Evolutionary conservation across 495 filamentous ascomycete genomes (phyloP).

Genomic region (Penicillium daleae): DNA sequence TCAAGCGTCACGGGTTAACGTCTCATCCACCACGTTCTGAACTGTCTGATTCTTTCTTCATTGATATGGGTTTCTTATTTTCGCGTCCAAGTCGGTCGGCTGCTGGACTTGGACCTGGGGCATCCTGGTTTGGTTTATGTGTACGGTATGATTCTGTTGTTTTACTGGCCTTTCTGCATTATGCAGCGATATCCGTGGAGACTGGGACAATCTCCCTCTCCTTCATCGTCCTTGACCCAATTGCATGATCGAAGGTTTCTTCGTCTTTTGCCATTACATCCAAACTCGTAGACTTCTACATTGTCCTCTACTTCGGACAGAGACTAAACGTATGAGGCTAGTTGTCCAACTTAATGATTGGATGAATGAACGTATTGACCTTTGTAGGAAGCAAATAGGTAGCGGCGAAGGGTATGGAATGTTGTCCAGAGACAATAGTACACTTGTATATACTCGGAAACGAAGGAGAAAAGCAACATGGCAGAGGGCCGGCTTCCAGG

Average conservation of each 20-base stretch:
- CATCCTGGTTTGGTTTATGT: conserved; percentile 29
- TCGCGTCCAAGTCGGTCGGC: conserved; percentile 22
- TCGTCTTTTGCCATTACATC: conserved; percentile 16
- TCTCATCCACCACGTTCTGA: conserved; percentile 29
- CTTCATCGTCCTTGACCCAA: conserved; percentile 37
- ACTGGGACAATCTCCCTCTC: conserved; percentile 35
- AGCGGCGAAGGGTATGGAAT: conserved; percentile 30
- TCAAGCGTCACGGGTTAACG: conserved; percentile 39
- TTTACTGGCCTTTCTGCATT: conserved; percentile 35
- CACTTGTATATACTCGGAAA: conserved; percentile 41
- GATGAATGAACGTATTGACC: neutral
- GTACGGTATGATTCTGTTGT: conserved; percentile 32
- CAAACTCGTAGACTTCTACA: neutral
- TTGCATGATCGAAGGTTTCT: conserved; percentile 43
- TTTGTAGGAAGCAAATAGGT: conserved; percentile 11
- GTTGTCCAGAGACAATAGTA: conserved; percentile 35
- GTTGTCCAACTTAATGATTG: neutral
- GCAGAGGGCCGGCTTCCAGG: conserved; percentile 28
- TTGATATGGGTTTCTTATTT: conserved; percentile 25
- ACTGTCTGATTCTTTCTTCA: conserved; percentile 17
- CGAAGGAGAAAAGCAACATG: conserved; percentile 20
- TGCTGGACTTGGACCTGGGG: conserved; percentile 24
- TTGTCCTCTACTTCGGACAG: neutral
- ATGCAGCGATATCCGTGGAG: conserved; percentile 47
- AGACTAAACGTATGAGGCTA: neutral